phyloP scores from a whole-genome alignment of 164 flowering plant genomes.

The Tetrastigma voinierianum region DNA sequence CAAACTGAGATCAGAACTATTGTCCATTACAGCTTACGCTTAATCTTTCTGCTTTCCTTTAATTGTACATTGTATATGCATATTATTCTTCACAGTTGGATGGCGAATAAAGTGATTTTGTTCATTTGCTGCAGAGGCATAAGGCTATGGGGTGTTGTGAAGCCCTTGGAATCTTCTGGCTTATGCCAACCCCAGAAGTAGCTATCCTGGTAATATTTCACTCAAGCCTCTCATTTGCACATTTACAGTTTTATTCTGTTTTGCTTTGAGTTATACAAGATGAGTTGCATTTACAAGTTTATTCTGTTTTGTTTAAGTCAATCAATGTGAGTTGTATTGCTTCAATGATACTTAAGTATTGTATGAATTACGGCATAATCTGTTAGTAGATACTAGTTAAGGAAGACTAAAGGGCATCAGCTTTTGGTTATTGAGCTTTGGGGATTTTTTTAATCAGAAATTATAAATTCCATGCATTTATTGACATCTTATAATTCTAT shows the following conservation, averaged over 20 bases:
- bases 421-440: too few species aligned
- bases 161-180: constrained; percentile 62
- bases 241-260: neutral
- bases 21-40: neutral
- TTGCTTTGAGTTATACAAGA: too few species aligned
- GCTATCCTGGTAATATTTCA: constrained; percentile 56
- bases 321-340: too few species aligned
- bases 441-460: too few species aligned
- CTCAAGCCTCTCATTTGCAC: neutral
- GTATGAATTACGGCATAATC: too few species aligned
- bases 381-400: too few species aligned
- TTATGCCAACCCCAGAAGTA: constrained; percentile 73
- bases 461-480: too few species aligned
- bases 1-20: constrained; percentile 7
- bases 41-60: neutral
- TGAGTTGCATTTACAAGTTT: neutral
- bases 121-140: constrained; percentile 39
- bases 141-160: constrained; percentile 73
- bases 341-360: too few species aligned
- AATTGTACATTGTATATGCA: neutral
- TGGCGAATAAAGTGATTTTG: neutral
- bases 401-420: too few species aligned
- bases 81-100: neutral
- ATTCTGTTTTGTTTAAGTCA: too few species aligned
- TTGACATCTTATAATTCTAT: too few species aligned